phyloP scores from a whole-genome alignment of 192 early-diverging fungal genomes.

The Podila epigama region DNA sequence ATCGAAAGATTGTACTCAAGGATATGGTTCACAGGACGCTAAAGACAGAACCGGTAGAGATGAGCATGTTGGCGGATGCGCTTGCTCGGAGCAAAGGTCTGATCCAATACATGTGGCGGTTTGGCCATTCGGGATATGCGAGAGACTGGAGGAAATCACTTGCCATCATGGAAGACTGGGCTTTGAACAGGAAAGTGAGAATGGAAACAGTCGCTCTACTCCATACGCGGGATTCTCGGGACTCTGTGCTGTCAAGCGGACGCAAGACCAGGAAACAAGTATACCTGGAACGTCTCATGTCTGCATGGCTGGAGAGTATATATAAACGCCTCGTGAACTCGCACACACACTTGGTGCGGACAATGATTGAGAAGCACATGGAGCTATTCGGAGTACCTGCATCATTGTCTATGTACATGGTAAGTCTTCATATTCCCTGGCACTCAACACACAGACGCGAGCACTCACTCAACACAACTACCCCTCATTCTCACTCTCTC shows the following conservation, averaged over 20 bases:
- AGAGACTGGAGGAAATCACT: slow-evolving; percentile 27
- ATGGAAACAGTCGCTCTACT: not conserved
- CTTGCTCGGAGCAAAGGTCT: slow-evolving; percentile 26
- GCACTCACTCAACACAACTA: too few species aligned
- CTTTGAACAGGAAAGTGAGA: not conserved
- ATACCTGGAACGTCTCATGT: slow-evolving; percentile 13
- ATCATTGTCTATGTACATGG: slow-evolving; percentile 22
- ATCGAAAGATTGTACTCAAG: not conserved
- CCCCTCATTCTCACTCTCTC: too few species aligned
- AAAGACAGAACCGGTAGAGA: not conserved
- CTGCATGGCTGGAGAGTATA: slow-evolving; percentile 7
- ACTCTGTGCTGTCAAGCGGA: not conserved
- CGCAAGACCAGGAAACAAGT: not conserved
- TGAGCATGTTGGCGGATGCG: slow-evolving; percentile 19
- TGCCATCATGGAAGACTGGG: slow-evolving; percentile 20
- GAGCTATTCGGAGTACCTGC: slow-evolving; percentile 22
- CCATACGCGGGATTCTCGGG: not conserved
- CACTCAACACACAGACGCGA: too few species aligned
- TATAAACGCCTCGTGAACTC: slow-evolving; percentile 23
- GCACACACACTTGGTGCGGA: slow-evolving; percentile 34
- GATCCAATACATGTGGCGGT: slow-evolving; percentile 6
- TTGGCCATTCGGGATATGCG: not conserved
- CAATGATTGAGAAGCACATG: slow-evolving; percentile 18
- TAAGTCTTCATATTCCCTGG: slow-evolving; percentile 15
- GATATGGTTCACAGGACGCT: slow-evolving; percentile 11